Evolutionary conservation across 345 rosid species (phyloP), one percentile per base, ranked within the genome.

Genomic region (Lepidium sativum): DNA sequence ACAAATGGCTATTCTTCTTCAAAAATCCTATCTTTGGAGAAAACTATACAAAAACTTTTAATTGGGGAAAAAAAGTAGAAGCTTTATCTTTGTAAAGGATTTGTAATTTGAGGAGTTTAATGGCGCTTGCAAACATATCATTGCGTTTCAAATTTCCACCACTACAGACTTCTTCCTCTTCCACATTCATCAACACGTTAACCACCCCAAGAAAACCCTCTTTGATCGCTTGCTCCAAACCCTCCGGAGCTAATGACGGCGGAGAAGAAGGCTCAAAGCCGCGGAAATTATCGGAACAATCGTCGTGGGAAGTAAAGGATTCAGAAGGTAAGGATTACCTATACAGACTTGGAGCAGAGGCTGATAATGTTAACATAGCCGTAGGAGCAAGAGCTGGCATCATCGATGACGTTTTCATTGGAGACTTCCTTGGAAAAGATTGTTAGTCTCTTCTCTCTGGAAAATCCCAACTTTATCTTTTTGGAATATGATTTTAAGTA

Each of bases 231-330:
- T 84, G 82, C 75, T 79, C 84, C 9, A 68, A 78, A n/a, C 51
- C 81, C 1, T 20, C 76, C 43, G 50, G 5, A 27, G 31, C 78
- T 21, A 57, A 49, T 49, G 65, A 62, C 3, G 60, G 49, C 23
- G 57, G 42, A 9, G 54, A 37, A 31, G 71, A 32, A 38, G 56
- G 33, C n/a, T 29, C 33, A 1, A 41, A 25, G 71, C 62, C 72
- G 29, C 72, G 54, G 78, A 81, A 69, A 45, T 20, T 92, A 7
- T 92, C 98, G 1, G 74, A 89, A 80, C 97, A 89, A 25, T 92
- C 98, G 1, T 89, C 98, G 1, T 92, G 97, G 97, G 96, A 92
- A 69, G 80, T 87, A 5, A 84, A 86, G 73, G 91, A 89, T 51
- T 70, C 85, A 0, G 84, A 87, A 48, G 97, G 98, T 11, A 86